A percentile compares a stretch with the other conserved stretches of the same genome.
Evolutionary conservation across 768 basidiomycete genomes (phyloP).

Genomic region (Hericium coralloides): DNA sequence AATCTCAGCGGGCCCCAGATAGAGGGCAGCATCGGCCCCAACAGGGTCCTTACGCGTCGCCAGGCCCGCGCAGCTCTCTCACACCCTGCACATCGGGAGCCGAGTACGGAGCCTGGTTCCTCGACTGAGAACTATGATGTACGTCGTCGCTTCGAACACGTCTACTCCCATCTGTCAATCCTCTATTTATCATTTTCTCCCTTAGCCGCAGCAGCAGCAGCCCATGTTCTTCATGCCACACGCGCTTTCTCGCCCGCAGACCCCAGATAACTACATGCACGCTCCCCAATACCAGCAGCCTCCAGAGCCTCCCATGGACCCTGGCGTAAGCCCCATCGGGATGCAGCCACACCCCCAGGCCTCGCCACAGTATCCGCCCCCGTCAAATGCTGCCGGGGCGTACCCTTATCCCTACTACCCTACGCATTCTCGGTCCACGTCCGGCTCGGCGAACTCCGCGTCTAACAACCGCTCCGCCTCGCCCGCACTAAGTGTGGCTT

Average conservation of each 20-base stretch:
- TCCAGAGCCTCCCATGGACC: conserved; percentile 6
- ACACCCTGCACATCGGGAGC: conserved; percentile 1
- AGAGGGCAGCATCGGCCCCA: conserved; percentile 14
- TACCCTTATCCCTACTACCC: conserved; percentile 11
- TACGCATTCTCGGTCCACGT: background rate
- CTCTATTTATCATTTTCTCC: too few relatives aligned
- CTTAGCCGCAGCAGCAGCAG: conserved; percentile 3
- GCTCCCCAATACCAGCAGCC: conserved; percentile 11
- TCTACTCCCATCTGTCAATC: too few relatives aligned
- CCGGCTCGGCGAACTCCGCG: conserved; percentile 1
- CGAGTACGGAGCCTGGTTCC: background rate
- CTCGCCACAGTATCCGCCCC: conserved; percentile 7
- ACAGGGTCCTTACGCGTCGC: conserved; percentile 12
- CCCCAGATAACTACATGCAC: conserved; percentile 10
- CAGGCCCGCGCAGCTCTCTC: conserved; percentile 10
- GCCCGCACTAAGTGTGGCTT: conserved; percentile 50
- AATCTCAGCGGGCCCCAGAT: conserved; percentile 11
- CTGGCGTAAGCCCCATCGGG: conserved; percentile 8
- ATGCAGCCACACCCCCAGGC: conserved; percentile 4
- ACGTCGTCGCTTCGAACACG: background rate
- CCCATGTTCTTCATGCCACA: background rate
- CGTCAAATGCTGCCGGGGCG: conserved; percentile 5
- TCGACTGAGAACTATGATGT: conserved; percentile 12
- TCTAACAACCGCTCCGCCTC: conserved; percentile 45
- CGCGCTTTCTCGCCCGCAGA: conserved; percentile 9